These are phyloP conservation scores for Populus euphratica DNA, from an alignment of 345 rosid genomes.

Conservation along the genomic window DNA sequence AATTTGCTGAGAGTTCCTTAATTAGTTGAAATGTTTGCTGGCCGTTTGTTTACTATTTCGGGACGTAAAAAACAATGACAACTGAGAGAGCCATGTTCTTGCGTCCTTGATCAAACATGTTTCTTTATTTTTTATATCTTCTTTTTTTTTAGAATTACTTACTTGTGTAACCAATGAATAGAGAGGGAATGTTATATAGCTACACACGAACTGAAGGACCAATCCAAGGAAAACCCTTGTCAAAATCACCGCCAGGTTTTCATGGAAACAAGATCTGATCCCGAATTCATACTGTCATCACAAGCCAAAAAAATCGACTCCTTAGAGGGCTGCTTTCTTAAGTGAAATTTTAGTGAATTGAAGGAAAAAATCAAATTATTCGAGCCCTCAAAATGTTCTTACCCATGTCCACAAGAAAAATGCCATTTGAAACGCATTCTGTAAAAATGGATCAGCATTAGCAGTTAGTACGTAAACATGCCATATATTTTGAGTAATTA, in stretches of 20 bases:
- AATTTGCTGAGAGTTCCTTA: no score
- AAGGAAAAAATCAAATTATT: not conserved
- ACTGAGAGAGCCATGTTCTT: no score
- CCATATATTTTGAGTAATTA: no score
- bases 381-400: not conserved
- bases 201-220: conserved; percentile 46
- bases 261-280: conserved; percentile 41
- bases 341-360: no score
- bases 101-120: no score
- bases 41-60: no score
- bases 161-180: conserved; percentile 55
- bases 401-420: conserved; percentile 50
- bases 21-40: no score
- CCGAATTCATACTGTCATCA: conserved; percentile 37
- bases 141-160: conserved; percentile 10
- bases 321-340: no score
- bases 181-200: conserved; percentile 59
- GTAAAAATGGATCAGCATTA: not conserved
- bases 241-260: conserved; percentile 24
- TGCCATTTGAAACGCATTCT: conserved; percentile 59
- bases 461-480: not conserved
- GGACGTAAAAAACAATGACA: no score
- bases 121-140: no score
- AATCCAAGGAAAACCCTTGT: conserved; percentile 35
- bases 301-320: not conserved